These are phyloP conservation scores for Aspergillus novofumigatus DNA, from an alignment of 2,329 filamentous ascomycete species.

Conservation along the genomic window DNA sequence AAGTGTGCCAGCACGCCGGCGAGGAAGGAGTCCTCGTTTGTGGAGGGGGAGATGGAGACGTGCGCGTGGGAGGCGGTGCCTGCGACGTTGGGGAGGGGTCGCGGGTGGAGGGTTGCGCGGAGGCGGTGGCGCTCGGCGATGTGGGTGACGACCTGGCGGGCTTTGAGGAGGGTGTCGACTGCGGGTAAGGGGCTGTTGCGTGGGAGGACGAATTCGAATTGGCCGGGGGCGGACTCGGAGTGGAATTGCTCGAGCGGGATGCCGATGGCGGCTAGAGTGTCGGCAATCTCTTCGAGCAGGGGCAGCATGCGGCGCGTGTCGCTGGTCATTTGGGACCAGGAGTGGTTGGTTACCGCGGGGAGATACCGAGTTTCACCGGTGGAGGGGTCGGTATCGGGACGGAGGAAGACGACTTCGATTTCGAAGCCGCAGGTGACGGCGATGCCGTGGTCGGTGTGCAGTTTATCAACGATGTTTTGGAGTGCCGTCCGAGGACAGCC, in stretches of 20 bases:
- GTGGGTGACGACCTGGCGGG: constrained; percentile 64
- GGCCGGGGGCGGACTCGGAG: constrained; percentile 66
- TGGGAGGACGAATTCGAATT: constrained; percentile 73
- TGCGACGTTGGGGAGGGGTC: constrained; percentile 52
- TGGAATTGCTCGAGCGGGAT: constrained; percentile 71
- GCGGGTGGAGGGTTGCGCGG: constrained; percentile 69
- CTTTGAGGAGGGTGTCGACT: constrained; percentile 66
- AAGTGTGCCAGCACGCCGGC: constrained; percentile 66
- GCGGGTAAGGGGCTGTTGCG: constrained; percentile 61
- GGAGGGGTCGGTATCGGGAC: constrained; percentile 35
- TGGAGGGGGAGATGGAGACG: constrained; percentile 48
- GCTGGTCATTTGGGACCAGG: constrained; percentile 64
- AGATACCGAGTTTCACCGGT: constrained; percentile 29
- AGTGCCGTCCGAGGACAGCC: constrained; percentile 67
- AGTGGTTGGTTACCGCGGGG: constrained; percentile 60
- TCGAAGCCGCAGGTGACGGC: constrained; percentile 71
- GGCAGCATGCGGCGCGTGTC: constrained; percentile 55
- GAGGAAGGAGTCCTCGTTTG: constrained; percentile 60
- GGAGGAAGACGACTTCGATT: constrained; percentile 71
- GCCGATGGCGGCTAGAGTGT: constrained; percentile 55
- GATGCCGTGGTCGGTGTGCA: constrained; percentile 51
- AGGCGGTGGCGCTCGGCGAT: constrained; percentile 60
- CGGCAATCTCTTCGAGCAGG: constrained; percentile 63
- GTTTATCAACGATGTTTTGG: constrained; percentile 49
- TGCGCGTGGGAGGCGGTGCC: constrained; percentile 68